Evolutionary conservation across 1,139 yeast genomes (phyloP).

Genomic region (Torulaspora globosa): DNA sequence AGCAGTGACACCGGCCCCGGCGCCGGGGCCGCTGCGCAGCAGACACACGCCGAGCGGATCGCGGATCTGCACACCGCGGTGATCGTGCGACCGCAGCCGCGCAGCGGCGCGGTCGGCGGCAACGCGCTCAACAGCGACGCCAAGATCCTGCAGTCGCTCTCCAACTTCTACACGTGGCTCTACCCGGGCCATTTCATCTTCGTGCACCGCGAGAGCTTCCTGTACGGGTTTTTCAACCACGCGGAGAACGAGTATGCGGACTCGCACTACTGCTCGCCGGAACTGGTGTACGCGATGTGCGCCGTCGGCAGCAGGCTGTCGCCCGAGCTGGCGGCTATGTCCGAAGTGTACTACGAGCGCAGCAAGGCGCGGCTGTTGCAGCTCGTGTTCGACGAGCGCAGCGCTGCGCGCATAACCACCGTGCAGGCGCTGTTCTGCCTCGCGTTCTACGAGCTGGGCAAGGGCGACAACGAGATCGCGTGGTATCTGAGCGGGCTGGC

Average conservation of each 20-base stretch:
- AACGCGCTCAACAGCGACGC: constrained; percentile 31
- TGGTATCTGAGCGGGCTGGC: constrained; percentile 67
- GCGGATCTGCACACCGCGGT: constrained; percentile 35
- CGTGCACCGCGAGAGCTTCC: constrained; percentile 61
- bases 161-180: constrained; percentile 59
- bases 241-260: constrained; percentile 34
- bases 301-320: constrained; percentile 55
- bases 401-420: constrained; percentile 33
- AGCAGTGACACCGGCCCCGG: background rate
- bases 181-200: constrained; percentile 63
- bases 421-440: constrained; percentile 51
- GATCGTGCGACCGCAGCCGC: constrained; percentile 41
- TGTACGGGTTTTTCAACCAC: constrained; percentile 50
- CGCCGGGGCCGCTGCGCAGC: background rate
- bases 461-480: constrained; percentile 54
- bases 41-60: constrained; percentile 24
- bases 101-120: constrained; percentile 18
- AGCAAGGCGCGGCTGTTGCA: constrained; percentile 45
- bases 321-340: constrained; percentile 40
- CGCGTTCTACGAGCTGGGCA: constrained; percentile 57
- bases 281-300: constrained; percentile 52
- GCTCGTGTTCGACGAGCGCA: constrained; percentile 39
- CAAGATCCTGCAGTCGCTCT: constrained; percentile 44
- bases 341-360: constrained; percentile 46
- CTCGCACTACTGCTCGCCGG: constrained; percentile 49